Base-by-base conservation (phyloP, 2,329 filamentous ascomycete genomes). In the Botryotinia calthae region DNA sequence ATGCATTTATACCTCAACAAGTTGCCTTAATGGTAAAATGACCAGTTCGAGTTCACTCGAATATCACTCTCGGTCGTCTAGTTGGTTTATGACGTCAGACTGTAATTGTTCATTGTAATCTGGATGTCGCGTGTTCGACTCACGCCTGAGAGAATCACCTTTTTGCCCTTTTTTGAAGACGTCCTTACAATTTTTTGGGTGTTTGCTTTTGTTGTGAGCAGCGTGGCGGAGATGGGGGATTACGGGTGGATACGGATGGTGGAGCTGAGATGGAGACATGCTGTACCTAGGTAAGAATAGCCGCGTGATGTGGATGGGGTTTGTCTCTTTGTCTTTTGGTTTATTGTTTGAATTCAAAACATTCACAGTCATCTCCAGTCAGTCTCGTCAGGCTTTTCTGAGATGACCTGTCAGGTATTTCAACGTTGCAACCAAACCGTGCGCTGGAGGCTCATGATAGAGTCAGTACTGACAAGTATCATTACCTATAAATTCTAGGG, bases 1-100 rank as follows among this genome's bases (percentile, higher is more conserved):
- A 22, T 0, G 1, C 0, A 1, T 0, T 0, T 4, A 0, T 1
- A 0, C 0, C 0, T 14, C 46, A 67, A 28, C 48, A 42, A 56
- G 2, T 31, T 67, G 48, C 48, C 65, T 28, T 10, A 42, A 16
- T 56, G 65, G 65, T 56, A 67, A 25, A 40, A 67, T 31, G 65
- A 67, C 65, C 65, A 31, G 18, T 42, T 67, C 48, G 65, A 67
- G 65, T 31, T 42, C 65, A 67, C 65, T 56, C 48, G 65, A 56
- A 51, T 1, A 42, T 25, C 1, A 67, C 65, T 67, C 65, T 67
- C 65, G 65, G 65, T 67, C 65, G 65, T 67, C 65, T 67, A 67
- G 65, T 67, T 67, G 65, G 65, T 67, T 67, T 67, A 67, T 67
- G 65, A 67, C 65, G 65, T 67, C 65, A 67, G 65, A 67, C 65